A percentile compares a stretch with the other conserved stretches of the same genome.
phyloP scores from a whole-genome alignment of 2,329 filamentous ascomycete genomes.

The Arthrobotrys musiformis region DNA sequence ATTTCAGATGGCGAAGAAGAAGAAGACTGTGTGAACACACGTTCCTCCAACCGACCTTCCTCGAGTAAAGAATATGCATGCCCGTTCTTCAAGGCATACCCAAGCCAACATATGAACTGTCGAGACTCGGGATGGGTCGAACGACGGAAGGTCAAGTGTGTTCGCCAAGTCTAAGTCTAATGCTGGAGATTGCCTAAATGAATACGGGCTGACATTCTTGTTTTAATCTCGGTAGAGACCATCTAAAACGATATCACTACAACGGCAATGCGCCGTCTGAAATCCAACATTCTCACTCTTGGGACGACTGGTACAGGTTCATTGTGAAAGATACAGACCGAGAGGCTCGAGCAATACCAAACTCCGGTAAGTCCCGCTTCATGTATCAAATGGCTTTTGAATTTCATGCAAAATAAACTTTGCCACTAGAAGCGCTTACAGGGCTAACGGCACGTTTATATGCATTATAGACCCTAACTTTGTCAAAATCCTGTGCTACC shows the following conservation, averaged over 20 bases:
- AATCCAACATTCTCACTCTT: constrained; percentile 46
- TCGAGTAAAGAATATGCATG: constrained; percentile 46
- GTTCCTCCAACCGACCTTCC: constrained; percentile 7
- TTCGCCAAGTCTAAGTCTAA: constrained; percentile 12
- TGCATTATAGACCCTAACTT: constrained; percentile 45
- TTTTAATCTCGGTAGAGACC: constrained; percentile 25
- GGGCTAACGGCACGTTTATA: constrained; percentile 14
- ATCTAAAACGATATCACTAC: constrained; percentile 49
- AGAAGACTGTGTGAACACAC: constrained; percentile 10
- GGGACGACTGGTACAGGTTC: constrained; percentile 52
- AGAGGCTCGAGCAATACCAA: constrained; percentile 34
- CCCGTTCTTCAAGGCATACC: constrained; percentile 49
- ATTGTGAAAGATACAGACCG: constrained; percentile 47
- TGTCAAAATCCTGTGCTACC: constrained; percentile 31
- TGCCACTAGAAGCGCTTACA: constrained; percentile 18
- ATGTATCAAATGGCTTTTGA: neutral
- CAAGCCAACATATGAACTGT: constrained; percentile 41
- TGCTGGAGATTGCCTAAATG: neutral
- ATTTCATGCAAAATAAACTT: constrained; percentile 2
- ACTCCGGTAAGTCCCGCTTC: constrained; percentile 39
- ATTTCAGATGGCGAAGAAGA: constrained; percentile 41
- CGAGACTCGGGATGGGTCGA: constrained; percentile 43
- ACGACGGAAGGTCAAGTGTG: constrained; percentile 52
- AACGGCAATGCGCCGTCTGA: constrained; percentile 36
- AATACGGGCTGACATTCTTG: constrained; percentile 8